phyloP scores from a whole-genome alignment of 768 basidiomycete species.

The Kwoniella botswanensis region DNA sequence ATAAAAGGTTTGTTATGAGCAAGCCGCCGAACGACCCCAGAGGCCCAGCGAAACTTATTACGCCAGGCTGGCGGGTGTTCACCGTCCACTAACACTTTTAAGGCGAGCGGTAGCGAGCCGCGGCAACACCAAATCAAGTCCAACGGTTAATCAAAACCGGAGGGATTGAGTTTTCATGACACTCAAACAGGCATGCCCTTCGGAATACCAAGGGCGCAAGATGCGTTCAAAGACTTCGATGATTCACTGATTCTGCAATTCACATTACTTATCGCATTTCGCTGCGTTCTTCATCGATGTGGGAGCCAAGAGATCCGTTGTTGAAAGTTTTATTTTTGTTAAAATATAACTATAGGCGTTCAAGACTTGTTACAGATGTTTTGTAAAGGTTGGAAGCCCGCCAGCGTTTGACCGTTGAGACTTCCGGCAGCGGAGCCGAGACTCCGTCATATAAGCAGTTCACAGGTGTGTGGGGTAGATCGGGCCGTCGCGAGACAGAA shows the following conservation, averaged over 20 bases:
- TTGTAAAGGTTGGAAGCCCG: conserved; percentile 28
- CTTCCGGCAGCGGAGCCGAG: neutral
- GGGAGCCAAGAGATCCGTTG: conserved; percentile 78
- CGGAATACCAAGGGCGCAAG: conserved; percentile 78
- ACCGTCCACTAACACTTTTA: conserved; percentile 62
- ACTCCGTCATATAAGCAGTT: conserved; percentile 45
- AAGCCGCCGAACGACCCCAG: conserved; percentile 18
- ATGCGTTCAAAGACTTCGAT: conserved; percentile 83
- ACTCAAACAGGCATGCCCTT: conserved; percentile 71
- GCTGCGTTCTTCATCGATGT: conserved; percentile 81
- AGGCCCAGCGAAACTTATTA: conserved; percentile 62
- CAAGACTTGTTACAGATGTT: conserved; percentile 37
- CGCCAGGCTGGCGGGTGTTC: conserved; percentile 52
- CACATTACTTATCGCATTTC: conserved; percentile 82
- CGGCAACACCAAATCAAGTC: conserved; percentile 49
- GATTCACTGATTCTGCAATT: conserved; percentile 82
- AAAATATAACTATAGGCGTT: conserved; percentile 48
- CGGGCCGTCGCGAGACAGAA: conserved; percentile 57
- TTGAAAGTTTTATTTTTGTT: conserved; percentile 62
- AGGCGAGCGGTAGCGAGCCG: conserved; percentile 55
- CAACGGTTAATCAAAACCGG: conserved; percentile 29
- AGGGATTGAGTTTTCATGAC: conserved; percentile 60
- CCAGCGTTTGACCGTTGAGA: conserved; percentile 7
- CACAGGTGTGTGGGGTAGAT: conserved; percentile 63
- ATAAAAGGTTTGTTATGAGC: conserved; percentile 46